phyloP scores from a whole-genome alignment of 1,284 basidiomycete genomes.

The Heimioporus retisporus region DNA sequence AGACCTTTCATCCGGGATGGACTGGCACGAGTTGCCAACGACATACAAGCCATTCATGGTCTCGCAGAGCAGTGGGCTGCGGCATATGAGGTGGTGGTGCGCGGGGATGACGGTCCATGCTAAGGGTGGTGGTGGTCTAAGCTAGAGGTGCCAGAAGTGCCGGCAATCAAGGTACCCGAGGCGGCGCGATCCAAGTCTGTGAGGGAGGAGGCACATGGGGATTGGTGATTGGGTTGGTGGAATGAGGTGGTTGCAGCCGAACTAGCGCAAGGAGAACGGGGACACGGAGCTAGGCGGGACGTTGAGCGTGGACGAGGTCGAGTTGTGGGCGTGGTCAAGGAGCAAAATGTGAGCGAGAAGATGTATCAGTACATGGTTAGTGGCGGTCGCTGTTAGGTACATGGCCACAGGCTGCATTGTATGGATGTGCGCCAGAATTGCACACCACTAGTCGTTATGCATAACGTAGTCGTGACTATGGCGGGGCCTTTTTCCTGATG shows the following conservation, averaged over 20 bases:
- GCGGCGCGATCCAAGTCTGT: too few species aligned
- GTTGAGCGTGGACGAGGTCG: slow-evolving; percentile 45
- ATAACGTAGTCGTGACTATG: too few species aligned
- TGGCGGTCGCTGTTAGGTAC: slow-evolving; percentile 64
- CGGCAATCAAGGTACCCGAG: too few species aligned
- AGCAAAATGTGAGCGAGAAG: slow-evolving; percentile 50
- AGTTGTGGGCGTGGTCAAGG: slow-evolving; percentile 45
- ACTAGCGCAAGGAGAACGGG: slow-evolving; percentile 51
- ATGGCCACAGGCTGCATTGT: slow-evolving; percentile 19
- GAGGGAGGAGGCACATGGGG: too few species aligned
- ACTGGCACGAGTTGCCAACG: background rate
- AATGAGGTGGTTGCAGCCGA: slow-evolving; percentile 48
- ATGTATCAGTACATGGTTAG: slow-evolving; percentile 45
- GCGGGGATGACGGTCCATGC: background rate
- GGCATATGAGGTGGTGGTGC: slow-evolving; percentile 20
- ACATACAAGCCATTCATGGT: background rate
- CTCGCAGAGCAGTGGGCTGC: slow-evolving; percentile 4
- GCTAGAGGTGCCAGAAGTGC: too few species aligned
- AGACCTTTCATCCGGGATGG: background rate
- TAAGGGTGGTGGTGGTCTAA: too few species aligned
- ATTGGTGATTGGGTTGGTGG: too few species aligned
- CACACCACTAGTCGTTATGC: too few species aligned
- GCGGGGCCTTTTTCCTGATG: too few species aligned
- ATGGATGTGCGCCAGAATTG: background rate
- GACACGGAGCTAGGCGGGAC: slow-evolving; percentile 47